These are phyloP conservation scores for Exutisphaerella laricina DNA, from an alignment of 2,329 filamentous ascomycete genomes.

Conservation along the genomic window DNA sequence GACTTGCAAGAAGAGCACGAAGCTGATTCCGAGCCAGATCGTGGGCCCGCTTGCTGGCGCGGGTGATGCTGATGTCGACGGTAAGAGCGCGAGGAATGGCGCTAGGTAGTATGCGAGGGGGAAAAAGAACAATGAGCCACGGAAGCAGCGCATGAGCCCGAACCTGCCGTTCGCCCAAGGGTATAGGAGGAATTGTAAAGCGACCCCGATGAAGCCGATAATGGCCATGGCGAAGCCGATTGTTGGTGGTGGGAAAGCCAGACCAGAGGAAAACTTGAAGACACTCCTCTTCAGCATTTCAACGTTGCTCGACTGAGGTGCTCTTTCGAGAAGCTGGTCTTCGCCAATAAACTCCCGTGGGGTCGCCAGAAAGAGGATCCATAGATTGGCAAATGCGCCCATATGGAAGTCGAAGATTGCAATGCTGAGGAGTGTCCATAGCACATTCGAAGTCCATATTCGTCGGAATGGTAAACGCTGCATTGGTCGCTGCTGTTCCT, in stretches of 20 bases:
- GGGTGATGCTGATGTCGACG: constrained; percentile 44
- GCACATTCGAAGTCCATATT: constrained; percentile 51
- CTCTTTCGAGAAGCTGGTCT: constrained; percentile 11
- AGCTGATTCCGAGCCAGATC: constrained; percentile 60
- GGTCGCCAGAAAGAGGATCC: constrained; percentile 71
- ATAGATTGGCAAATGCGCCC: constrained; percentile 69
- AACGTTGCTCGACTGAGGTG: constrained; percentile 26
- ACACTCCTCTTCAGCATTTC: constrained; percentile 33
- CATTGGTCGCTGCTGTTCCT: constrained; percentile 34
- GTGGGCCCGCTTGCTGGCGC: constrained; percentile 50
- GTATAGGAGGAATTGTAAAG: constrained; percentile 66
- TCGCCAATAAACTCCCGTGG: constrained; percentile 49
- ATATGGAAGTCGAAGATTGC: constrained; percentile 68
- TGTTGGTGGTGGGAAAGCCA: constrained; percentile 64
- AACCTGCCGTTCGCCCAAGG: constrained; percentile 60
- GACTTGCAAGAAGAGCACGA: constrained; percentile 64
- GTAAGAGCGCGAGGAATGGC: constrained; percentile 66
- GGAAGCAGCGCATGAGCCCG: constrained; percentile 64
- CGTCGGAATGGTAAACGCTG: constrained; percentile 43
- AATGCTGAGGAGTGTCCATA: constrained; percentile 56
- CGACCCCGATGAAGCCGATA: constrained; percentile 69
- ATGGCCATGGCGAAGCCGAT: constrained; percentile 76
- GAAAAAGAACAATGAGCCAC: constrained; percentile 63
- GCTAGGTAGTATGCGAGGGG: constrained; percentile 63
- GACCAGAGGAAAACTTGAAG: constrained; percentile 63